Evolutionary conservation across 2,329 filamentous ascomycete genomes (phyloP), one percentile per base, ranked within the genome.

Genomic region (Sporothrix brunneoviolacea): DNA sequence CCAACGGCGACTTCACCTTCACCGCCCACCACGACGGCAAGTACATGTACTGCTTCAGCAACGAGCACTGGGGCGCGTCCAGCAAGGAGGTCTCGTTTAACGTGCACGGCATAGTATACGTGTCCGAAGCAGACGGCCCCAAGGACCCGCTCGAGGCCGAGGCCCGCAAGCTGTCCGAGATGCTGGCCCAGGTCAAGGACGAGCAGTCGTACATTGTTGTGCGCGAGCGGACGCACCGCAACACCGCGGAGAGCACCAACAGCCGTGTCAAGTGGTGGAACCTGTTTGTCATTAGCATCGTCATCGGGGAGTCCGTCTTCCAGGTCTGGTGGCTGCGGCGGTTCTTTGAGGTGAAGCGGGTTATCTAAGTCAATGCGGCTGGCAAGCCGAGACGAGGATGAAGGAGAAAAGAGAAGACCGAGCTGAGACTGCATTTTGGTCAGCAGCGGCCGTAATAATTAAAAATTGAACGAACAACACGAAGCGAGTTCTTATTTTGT

Each of bases 11-110:
- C 70, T 89, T 94, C 74, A 88, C 88, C 52, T 97, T 98, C 71
- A 86, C 83, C 35, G 91, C 93, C 46, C 75, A 78, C 61, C 72
- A 83, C 64, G 91, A 98, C 68, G 93, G 93, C 58, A 90, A 87
- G 72, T 96, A 87, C 74, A 75, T 80, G 52, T 98, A 98, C 82
- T 98, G 93, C 82, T 98, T 98, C 74, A 94, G 93, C 71, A 98
- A 98, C 72, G 91, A 97, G 76, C 86, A 93, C 69, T 98, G 91
- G 90, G 88, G 88, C 53, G 90, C 91, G 53, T 89, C 89, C 69
- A 94, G 83, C 66, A 98, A 98, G 73, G 93, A 98, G 70, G 91
- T 98, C 48, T 95, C 89, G 51, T 98, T 98, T 82, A 98, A 98
- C 69, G 93, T 98, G 47, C 93, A 98, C 71, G 93, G 93, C 61